Conservation (phyloP, 805 yeast species). For the Kuraishia borneana region DNA sequence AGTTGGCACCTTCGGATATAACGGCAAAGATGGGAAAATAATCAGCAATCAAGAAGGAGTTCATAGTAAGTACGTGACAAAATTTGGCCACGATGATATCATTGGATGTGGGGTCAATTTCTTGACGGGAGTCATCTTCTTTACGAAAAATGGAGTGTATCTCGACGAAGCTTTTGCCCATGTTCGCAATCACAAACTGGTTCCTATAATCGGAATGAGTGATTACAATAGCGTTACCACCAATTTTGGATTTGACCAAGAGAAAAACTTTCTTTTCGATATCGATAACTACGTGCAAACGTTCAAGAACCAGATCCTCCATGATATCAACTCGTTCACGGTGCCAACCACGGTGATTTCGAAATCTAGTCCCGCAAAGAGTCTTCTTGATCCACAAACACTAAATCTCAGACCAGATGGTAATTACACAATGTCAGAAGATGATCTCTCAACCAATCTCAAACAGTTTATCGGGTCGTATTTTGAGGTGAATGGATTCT, state of each 20-base stretch:
- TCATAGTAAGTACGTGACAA: slow-evolving; percentile 27
- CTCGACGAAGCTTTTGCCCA: slow-evolving; percentile 45
- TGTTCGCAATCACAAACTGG: slow-evolving; percentile 18
- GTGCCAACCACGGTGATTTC: background rate
- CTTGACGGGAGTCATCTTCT: slow-evolving; percentile 49
- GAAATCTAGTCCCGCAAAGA: background rate
- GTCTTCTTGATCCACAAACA: background rate
- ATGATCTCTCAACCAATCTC: slow-evolving; percentile 15
- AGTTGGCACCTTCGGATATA: slow-evolving; percentile 37
- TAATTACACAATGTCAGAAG: slow-evolving; percentile 4
- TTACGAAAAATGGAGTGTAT: slow-evolving; percentile 71
- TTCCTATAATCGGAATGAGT: slow-evolving; percentile 38
- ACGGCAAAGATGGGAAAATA: slow-evolving; percentile 38
- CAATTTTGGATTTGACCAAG: slow-evolving; percentile 36
- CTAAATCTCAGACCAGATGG: background rate
- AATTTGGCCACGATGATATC: slow-evolving; percentile 46
- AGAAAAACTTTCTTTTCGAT: slow-evolving; percentile 30
- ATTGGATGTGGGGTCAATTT: slow-evolving; percentile 83
- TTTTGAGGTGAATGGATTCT: slow-evolving; percentile 1
- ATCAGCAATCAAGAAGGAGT: slow-evolving; percentile 23
- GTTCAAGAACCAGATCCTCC: slow-evolving; percentile 18
- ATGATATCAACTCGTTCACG: slow-evolving; percentile 8
- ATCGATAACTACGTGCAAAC: slow-evolving; percentile 32
- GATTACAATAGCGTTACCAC: slow-evolving; percentile 31
- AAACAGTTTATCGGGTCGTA: slow-evolving; percentile 1